These are phyloP conservation scores for Termitomyces sp. DNA, from an alignment of 768 basidiomycete species.

Conservation along the genomic window DNA sequence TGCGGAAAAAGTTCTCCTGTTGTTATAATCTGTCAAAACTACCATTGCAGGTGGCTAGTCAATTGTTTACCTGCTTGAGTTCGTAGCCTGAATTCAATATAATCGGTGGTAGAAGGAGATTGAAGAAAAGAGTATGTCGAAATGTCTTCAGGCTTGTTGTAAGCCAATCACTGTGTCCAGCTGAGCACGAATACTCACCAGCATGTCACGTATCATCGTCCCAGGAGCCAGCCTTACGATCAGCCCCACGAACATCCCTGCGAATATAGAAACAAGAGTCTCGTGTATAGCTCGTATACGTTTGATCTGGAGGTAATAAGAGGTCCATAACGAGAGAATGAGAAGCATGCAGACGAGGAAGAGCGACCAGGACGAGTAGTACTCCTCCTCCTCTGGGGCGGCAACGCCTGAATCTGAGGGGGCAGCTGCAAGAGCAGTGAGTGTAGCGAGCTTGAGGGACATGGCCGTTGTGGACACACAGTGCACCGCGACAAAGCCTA, in stretches of 20 bases:
- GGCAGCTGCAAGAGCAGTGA: conserved; percentile 27
- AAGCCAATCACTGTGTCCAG: background rate
- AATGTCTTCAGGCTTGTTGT: conserved; percentile 62
- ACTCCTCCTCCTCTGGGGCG: conserved; percentile 75
- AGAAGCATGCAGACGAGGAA: conserved; percentile 91
- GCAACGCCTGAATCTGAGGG: conserved; percentile 30
- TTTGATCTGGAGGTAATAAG: conserved; percentile 97
- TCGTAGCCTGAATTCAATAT: conserved; percentile 98
- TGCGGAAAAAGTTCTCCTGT: conserved; percentile 97
- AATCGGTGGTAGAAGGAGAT: conserved; percentile 95
- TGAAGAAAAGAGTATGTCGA: conserved; percentile 97
- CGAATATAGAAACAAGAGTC: conserved; percentile 92
- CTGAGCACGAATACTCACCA: conserved; percentile 54
- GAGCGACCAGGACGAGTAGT: conserved; percentile 91
- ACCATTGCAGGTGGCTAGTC: background rate
- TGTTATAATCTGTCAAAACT: conserved; percentile 27
- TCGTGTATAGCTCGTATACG: conserved; percentile 94
- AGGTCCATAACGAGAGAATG: conserved; percentile 91
- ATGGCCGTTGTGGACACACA: conserved; percentile 20
- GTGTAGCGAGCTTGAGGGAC: conserved; percentile 33
- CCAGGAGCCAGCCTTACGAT: conserved; percentile 89
- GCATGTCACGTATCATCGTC: conserved; percentile 94
- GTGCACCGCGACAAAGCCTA: too few relatives aligned
- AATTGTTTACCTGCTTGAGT: conserved; percentile 76
- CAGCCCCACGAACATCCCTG: conserved; percentile 94